Evolutionary conservation across 345 rosid genomes (phyloP).

Genomic region (Brassica napus): Da-Ae NC_063435.1:26966501-26967000

Average conservation of each 20-base stretch:
- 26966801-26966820: no score
- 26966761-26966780: background rate
- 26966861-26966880: no score
- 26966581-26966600: background rate
- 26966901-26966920: no score
- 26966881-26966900: no score
- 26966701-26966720: background rate
- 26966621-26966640: background rate
- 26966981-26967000: no score
- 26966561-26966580: background rate
- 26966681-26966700: background rate
- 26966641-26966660: background rate
- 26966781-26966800: background rate
- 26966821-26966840: no score
- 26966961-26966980: no score
- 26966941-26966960: no score
- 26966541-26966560: background rate
- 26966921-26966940: no score
- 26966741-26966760: background rate
- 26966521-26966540: background rate
- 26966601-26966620: no score
- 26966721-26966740: background rate
- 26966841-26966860: no score
- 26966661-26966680: background rate
- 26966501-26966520: background rate